A percentile compares a stretch with the other conserved stretches of the same genome.
phyloP scores from a whole-genome alignment of 1,284 basidiomycete species.

The Ustilago loliicola region DNA sequence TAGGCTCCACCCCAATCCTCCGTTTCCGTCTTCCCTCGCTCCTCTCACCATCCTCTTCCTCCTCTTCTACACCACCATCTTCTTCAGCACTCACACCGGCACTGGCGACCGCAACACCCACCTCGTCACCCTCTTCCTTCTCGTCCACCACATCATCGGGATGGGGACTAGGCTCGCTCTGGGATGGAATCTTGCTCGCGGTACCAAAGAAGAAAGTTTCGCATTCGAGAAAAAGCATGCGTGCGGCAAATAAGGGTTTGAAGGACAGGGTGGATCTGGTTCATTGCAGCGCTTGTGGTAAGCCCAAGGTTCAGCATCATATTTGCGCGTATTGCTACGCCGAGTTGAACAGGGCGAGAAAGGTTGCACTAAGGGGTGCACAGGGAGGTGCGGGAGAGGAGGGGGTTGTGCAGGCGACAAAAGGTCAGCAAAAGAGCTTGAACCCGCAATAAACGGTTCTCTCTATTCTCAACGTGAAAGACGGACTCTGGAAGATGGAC shows the following conservation, averaged over 20 bases:
- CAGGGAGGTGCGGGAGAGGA: background rate
- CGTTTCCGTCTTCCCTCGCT: slow-evolving; percentile 15
- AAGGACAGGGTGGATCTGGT: slow-evolving; percentile 88
- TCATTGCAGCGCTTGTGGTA: slow-evolving; percentile 22
- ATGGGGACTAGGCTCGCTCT: slow-evolving; percentile 74
- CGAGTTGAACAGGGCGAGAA: slow-evolving; percentile 74
- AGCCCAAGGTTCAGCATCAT: slow-evolving; percentile 74
- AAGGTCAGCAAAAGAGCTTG: slow-evolving; percentile 8
- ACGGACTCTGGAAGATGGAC: no score
- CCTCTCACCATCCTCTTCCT: background rate
- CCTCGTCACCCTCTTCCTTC: background rate
- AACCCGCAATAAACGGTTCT: background rate
- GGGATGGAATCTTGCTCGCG: slow-evolving; percentile 88
- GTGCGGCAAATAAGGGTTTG: slow-evolving; percentile 91
- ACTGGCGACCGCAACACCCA: slow-evolving; percentile 5
- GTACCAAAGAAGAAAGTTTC: slow-evolving; percentile 96
- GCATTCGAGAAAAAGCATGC: slow-evolving; percentile 94
- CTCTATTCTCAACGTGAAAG: no score
- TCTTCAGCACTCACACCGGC: slow-evolving; percentile 23
- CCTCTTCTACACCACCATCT: slow-evolving; percentile 1
- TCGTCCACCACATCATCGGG: background rate
- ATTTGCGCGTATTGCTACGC: slow-evolving; percentile 88
- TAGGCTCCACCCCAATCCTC: background rate
- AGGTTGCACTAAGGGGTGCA: slow-evolving; percentile 11
- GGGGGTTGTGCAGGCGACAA: background rate